Base-by-base conservation (phyloP, 805 yeast species). In the Candida wancherniae region DNA sequence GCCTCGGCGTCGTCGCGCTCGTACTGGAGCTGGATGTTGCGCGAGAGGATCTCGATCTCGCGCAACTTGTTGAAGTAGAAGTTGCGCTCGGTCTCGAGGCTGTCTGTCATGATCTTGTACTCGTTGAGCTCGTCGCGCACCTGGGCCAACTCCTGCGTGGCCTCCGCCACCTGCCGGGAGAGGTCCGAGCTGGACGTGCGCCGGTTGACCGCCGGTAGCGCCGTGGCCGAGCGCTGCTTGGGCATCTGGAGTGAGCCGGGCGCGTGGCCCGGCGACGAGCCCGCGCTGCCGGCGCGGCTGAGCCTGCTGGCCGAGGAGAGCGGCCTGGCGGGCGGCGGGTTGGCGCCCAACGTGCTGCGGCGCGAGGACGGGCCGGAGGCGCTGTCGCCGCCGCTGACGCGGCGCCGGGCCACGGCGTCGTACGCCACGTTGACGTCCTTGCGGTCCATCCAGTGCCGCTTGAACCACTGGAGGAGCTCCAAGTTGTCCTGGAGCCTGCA, bases 401-500 rank as follows among this genome's bases (percentile, higher is more conserved):
- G 44, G 26, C 67, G 50, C 26, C 56, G 44, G 4, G 53, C 37
- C 9, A 57, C 55, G 1, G 96, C 76, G 55, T 88, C 94, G 50
- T 88, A 88, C 5, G 17, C 33, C 4, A 62, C 73, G 20, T 73
- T 68, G 33, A 79, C 80, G 34, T 80, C 80, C 51, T 73, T 79
- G 49, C 76, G 69, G 31, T 83, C 90, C 40, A 69, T 67, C 97
- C 97, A 90, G 48, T 67, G 79, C 48, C 72, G 73, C 51, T 84
- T 80, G 50, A 86, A 68, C 96, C 96, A 92, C 61, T 92, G 99
- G 42, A 88, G 63, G 48, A 92, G 83, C 61, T 88, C 97, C 48
- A 92, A 69, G 57, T 92, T 92, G 52, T 90, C 97, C 56, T 92
- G 98, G 45, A 92, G 74, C 49, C 84, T 70, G 63, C 97, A 92